Evolutionary conservation across 2,329 filamentous ascomycete genomes (phyloP).

Genomic region (Pestalotiopsis sp.): DNA sequence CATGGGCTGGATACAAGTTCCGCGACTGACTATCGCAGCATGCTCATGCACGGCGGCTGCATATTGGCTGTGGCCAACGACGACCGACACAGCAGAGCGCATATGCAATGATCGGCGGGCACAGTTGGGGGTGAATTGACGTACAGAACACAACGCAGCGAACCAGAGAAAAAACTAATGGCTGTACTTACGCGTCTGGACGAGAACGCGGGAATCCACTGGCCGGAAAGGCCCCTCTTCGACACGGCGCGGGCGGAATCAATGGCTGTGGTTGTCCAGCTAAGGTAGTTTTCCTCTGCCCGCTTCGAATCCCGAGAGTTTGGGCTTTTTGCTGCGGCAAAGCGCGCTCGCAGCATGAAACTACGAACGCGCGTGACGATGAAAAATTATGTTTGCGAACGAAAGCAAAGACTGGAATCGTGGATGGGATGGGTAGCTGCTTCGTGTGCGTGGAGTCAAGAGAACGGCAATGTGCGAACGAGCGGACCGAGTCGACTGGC

Average conservation of each 20-base stretch:
- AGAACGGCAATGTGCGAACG: not conserved
- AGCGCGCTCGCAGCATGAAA: conserved; percentile 7
- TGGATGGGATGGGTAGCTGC: not conserved
- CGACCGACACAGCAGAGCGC: conserved; percentile 36
- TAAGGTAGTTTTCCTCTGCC: not conserved
- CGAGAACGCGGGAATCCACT: conserved; percentile 28
- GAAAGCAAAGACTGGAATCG: not conserved
- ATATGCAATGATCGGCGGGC: conserved; percentile 37
- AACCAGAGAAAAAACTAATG: conserved; percentile 17
- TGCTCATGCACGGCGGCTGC: conserved; percentile 31
- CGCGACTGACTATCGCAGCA: conserved; percentile 13
- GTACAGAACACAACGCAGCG: conserved; percentile 18
- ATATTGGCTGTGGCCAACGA: conserved; percentile 31
- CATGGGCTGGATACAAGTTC: conserved; percentile 12
- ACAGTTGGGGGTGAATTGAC: conserved; percentile 22
- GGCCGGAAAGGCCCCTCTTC: conserved; percentile 25
- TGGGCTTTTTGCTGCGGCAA: conserved; percentile 1
- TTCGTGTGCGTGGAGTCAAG: not conserved
- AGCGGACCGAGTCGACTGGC: not conserved
- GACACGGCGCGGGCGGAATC: conserved; percentile 14
- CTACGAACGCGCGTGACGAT: conserved; percentile 1
- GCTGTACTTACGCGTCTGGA: conserved; percentile 27
- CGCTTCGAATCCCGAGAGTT: not conserved
- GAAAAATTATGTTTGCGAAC: not conserved
- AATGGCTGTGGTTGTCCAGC: not conserved